Conservation (phyloP, 2,329 filamentous ascomycete genomes). For the Aspergillus flavus region DNA sequence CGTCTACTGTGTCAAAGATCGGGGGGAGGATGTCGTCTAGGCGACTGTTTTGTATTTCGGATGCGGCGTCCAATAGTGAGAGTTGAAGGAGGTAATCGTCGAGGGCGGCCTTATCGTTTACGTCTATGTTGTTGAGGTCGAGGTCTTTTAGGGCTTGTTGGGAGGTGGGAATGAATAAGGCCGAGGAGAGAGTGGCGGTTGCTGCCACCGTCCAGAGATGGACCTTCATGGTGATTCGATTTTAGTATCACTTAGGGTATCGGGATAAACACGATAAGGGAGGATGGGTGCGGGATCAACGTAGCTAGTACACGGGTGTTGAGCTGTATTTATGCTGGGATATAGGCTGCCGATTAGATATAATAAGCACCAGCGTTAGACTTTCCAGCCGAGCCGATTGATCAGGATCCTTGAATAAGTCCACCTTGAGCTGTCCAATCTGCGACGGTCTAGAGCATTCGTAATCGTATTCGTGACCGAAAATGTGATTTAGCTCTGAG, state of each 20-base stretch:
- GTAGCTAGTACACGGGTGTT: background rate
- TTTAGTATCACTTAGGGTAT: background rate
- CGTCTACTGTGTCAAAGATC: constrained; percentile 1
- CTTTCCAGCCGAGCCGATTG: background rate
- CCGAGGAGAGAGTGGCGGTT: constrained; percentile 46
- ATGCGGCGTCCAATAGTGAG: constrained; percentile 2
- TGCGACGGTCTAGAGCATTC: background rate
- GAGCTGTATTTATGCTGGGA: background rate
- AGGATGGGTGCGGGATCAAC: background rate
- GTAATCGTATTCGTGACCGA: background rate
- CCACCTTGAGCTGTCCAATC: background rate
- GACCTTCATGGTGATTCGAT: constrained; percentile 16
- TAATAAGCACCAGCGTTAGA: background rate
- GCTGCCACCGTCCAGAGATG: constrained; percentile 41
- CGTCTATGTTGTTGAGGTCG: background rate
- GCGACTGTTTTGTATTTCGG: background rate
- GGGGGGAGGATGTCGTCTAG: constrained; percentile 15
- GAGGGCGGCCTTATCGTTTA: background rate
- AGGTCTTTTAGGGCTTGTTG: constrained; percentile 36
- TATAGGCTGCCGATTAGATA: too few species aligned
- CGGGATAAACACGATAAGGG: background rate
- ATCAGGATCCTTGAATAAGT: background rate
- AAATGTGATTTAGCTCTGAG: background rate
- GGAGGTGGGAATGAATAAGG: constrained; percentile 52
- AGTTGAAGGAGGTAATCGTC: background rate